These are phyloP conservation scores for Hanseniaspora valbyensis DNA, from an alignment of 805 yeast genomes.

Conservation along the genomic window DNA sequence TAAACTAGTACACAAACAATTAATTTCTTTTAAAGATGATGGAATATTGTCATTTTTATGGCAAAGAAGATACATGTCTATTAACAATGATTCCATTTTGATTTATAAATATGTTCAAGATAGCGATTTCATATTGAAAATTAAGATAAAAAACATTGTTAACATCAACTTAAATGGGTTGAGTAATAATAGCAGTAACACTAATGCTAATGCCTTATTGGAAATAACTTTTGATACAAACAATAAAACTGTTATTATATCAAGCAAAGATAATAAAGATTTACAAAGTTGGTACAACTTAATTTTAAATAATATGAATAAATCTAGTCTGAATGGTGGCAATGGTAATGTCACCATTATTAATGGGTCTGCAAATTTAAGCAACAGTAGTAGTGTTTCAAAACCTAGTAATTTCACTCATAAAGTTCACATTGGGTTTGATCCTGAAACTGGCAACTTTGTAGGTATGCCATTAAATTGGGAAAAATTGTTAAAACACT, in stretches of 20 bases:
- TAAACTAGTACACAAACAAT: conserved; percentile 31
- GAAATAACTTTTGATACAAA: conserved; percentile 10
- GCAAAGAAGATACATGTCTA: conserved; percentile 71
- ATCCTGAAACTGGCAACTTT: conserved; percentile 73
- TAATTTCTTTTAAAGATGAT: conserved; percentile 83
- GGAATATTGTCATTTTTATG: conserved; percentile 82
- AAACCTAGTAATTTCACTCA: conserved; percentile 92
- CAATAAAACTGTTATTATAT: conserved; percentile 7
- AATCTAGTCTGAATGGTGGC: neutral
- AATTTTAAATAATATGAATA: conserved; percentile 2
- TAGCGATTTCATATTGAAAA: conserved; percentile 31
- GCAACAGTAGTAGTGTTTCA: conserved; percentile 44
- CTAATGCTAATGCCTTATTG: neutral
- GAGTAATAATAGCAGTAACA: conserved; percentile 3
- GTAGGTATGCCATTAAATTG: conserved; percentile 92
- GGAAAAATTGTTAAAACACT: conserved; percentile 73
- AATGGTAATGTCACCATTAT: conserved; percentile 4
- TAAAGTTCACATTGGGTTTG: conserved; percentile 79
- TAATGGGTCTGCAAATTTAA: neutral
- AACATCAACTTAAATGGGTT: conserved; percentile 58
- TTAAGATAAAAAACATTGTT: conserved; percentile 48
- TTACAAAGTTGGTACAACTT: conserved; percentile 4
- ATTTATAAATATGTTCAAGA: conserved; percentile 62
- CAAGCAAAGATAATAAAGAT: conserved; percentile 4
- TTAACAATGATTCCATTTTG: conserved; percentile 61